These are phyloP conservation scores for Gossypium trilobum DNA, from an alignment of 441 rosid species.

Conservation along the genomic window DNA sequence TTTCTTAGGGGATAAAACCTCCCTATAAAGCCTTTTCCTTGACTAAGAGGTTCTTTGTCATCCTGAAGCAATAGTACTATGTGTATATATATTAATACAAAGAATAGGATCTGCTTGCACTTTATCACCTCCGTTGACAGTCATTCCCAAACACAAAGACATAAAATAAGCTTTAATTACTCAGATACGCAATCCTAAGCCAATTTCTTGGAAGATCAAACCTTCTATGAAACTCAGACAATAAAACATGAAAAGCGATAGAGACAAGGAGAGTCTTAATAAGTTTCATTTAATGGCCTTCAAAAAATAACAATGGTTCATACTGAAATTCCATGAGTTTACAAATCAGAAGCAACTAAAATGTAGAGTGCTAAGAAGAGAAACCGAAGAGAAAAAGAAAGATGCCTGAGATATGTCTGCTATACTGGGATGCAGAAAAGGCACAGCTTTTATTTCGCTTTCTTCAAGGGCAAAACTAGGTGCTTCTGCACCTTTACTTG, in stretches of 20 bases:
- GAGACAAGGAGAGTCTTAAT: not conserved
- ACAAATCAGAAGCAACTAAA: not conserved
- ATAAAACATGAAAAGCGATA: not conserved
- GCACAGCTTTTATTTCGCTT: conserved; percentile 15
- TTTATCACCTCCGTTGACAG: not conserved
- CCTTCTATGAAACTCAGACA: not conserved
- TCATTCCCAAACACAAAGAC: not conserved
- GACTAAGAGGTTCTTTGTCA: conserved; percentile 4
- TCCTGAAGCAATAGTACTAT: not conserved
- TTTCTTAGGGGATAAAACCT: not conserved
- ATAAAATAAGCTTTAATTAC: conserved; percentile 3
- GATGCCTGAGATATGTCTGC: conserved; percentile 13
- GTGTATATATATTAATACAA: not conserved
- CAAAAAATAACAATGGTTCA: conserved; percentile 7
- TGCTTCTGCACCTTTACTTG: not conserved
- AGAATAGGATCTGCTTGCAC: not conserved
- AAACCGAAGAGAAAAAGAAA: not conserved
- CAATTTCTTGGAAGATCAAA: not conserved
- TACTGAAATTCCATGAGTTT: not conserved
- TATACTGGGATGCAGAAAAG: conserved; percentile 13
- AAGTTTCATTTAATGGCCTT: not conserved
- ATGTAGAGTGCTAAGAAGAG: conserved; percentile 4
- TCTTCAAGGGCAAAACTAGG: conserved; percentile 8
- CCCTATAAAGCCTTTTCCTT: conserved; percentile 1
- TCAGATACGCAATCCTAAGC: not conserved